Evolutionary conservation across 495 filamentous ascomycete genomes (phyloP).

Genomic region (Podospora appendiculata): DNA sequence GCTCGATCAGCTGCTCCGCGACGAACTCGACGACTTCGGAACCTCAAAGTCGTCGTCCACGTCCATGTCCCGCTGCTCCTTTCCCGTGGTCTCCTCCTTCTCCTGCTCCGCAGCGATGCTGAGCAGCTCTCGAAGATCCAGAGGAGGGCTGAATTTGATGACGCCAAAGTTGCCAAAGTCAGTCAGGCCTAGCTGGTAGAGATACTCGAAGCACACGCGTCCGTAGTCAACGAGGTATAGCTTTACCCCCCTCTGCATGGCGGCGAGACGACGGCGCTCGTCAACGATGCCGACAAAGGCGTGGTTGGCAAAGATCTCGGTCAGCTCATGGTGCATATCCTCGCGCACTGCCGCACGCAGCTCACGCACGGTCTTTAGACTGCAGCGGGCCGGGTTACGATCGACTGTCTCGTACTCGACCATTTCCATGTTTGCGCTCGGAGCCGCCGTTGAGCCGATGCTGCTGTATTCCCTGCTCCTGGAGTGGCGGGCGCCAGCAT

Average conservation of each 20-base stretch:
- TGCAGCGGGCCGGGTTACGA: constrained; percentile 59
- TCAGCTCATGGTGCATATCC: constrained; percentile 80
- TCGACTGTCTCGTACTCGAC: constrained; percentile 62
- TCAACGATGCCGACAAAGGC: constrained; percentile 94
- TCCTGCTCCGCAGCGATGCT: constrained; percentile 66
- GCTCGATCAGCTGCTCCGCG: constrained; percentile 53
- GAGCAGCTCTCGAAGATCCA: constrained; percentile 64
- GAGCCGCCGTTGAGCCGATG: not conserved
- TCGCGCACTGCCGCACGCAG: constrained; percentile 76
- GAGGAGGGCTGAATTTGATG: constrained; percentile 71
- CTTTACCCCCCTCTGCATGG: constrained; percentile 89
- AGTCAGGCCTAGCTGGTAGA: constrained; percentile 94
- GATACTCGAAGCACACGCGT: constrained; percentile 78
- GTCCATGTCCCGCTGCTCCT: constrained; percentile 7
- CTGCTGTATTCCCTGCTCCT: constrained; percentile 3
- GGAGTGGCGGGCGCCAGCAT: constrained; percentile 59
- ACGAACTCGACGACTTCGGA: constrained; percentile 56
- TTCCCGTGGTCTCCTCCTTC: constrained; percentile 21
- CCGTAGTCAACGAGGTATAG: constrained; percentile 94
- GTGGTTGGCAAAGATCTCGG: constrained; percentile 80
- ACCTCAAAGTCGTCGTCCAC: constrained; percentile 52
- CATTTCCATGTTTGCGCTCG: constrained; percentile 3
- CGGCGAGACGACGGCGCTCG: constrained; percentile 74
- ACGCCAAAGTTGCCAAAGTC: constrained; percentile 93
- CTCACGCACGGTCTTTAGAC: constrained; percentile 68